Evolutionary conservation across 768 basidiomycete genomes (phyloP).

Genomic region (Amanita rimosa): DNA sequence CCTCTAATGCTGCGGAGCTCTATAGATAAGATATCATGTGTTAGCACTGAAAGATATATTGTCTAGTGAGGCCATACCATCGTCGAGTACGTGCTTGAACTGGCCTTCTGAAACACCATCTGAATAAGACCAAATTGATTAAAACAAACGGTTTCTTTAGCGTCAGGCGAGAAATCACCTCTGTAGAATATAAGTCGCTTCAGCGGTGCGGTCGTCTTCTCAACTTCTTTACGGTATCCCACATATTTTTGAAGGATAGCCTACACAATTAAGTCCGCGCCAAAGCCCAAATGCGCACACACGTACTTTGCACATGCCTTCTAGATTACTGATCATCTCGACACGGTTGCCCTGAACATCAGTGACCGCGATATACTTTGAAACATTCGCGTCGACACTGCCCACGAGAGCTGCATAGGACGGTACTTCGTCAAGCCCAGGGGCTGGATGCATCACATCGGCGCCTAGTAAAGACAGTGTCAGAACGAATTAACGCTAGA

Average conservation of each 20-base stretch:
- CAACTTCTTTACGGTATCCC: constrained; percentile 34
- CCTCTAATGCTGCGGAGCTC: constrained; percentile 54
- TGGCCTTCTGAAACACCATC: constrained; percentile 44
- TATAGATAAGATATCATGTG: constrained; percentile 9
- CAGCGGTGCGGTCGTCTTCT: constrained; percentile 33
- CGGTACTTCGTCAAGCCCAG: constrained; percentile 59
- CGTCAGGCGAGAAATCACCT: constrained; percentile 26
- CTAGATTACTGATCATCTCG: constrained; percentile 62
- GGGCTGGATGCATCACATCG: constrained; percentile 72
- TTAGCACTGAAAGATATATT: constrained; percentile 7
- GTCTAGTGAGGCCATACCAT: constrained; percentile 23
- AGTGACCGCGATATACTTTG: constrained; percentile 50
- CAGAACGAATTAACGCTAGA: not conserved
- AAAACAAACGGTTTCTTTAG: constrained; percentile 10
- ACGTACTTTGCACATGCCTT: constrained; percentile 48
- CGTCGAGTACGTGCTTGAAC: constrained; percentile 38
- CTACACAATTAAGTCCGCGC: constrained; percentile 19
- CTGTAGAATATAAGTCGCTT: constrained; percentile 64
- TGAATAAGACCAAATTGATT: constrained; percentile 15
- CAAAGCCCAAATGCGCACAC: not conserved
- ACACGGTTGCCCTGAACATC: constrained; percentile 46
- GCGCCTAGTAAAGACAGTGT: constrained; percentile 33
- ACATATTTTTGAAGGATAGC: constrained; percentile 42
- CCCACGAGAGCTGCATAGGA: constrained; percentile 71
- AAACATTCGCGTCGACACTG: constrained; percentile 58